phyloP scores from a whole-genome alignment of 2,329 filamentous ascomycete species.

The Ascochyta pisi region DNA sequence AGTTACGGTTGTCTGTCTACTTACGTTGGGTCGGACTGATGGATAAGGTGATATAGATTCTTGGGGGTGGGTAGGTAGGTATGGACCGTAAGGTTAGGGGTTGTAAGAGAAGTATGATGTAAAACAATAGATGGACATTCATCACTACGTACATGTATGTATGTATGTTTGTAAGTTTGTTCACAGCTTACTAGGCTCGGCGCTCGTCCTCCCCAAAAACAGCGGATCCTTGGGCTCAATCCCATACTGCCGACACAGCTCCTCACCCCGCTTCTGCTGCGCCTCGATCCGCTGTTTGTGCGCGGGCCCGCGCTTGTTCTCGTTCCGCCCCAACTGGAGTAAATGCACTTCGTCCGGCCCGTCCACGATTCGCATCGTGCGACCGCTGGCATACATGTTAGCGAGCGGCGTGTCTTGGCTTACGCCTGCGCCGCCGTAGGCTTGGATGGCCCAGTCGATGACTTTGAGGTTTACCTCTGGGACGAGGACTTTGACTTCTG shows the following conservation, averaged over 20 bases:
- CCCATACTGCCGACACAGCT: slow-evolving; percentile 69
- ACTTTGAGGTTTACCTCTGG: slow-evolving; percentile 82
- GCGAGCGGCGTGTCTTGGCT: slow-evolving; percentile 92
- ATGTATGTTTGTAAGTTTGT: too few species aligned
- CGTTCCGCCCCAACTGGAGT: slow-evolving; percentile 79
- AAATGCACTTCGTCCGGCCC: slow-evolving; percentile 91
- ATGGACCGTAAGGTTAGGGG: too few species aligned
- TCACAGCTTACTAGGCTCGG: slow-evolving; percentile 49
- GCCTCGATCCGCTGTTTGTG: slow-evolving; percentile 67
- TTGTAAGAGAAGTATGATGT: too few species aligned
- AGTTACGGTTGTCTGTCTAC: too few species aligned
- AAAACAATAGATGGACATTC: too few species aligned
- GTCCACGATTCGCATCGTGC: slow-evolving; percentile 86
- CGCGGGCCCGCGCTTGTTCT: slow-evolving; percentile 73
- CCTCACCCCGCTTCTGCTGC: slow-evolving; percentile 70
- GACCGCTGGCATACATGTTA: slow-evolving; percentile 76
- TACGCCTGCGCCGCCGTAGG: slow-evolving; percentile 88
- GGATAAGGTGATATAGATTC: too few species aligned
- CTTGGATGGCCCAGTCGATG: slow-evolving; percentile 93
- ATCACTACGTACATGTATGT: too few species aligned
- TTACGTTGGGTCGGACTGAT: too few species aligned
- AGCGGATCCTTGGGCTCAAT: slow-evolving; percentile 52
- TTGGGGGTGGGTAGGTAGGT: too few species aligned
- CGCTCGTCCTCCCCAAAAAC: slow-evolving; percentile 51
- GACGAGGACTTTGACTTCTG: slow-evolving; percentile 91